These are phyloP conservation scores for Schizopora paradoxa DNA, from an alignment of 1,284 basidiomycete genomes.

Conservation along the genomic window DNA sequence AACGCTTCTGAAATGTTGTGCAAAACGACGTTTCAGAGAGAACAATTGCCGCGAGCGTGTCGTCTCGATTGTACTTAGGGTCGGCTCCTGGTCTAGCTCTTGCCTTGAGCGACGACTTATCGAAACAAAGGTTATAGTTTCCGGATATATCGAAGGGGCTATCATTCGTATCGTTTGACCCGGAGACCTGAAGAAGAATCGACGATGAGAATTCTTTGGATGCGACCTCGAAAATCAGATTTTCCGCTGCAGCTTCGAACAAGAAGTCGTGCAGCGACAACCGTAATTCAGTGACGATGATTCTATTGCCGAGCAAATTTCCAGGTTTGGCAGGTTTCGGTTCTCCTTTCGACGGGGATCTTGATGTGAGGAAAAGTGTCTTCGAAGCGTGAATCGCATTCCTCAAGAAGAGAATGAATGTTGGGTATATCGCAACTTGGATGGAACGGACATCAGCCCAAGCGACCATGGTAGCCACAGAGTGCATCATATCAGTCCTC, in stretches of 20 bases:
- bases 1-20: conserved; percentile 11
- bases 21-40: conserved; percentile 33
- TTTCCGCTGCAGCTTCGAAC: conserved; percentile 47
- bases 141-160: conserved; percentile 33
- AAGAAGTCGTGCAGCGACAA: conserved; percentile 8
- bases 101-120: conserved; percentile 50
- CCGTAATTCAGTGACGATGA: conserved; percentile 5
- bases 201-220: conserved; percentile 37
- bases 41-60: conserved; percentile 54
- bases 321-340: not conserved
- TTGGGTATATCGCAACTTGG: conserved; percentile 49
- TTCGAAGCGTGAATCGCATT: conserved; percentile 47
- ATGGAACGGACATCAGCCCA: conserved; percentile 24
- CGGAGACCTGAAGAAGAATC: conserved; percentile 26
- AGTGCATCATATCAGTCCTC: no score
- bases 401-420: conserved; percentile 58
- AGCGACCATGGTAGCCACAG: no score
- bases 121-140: conserved; percentile 44
- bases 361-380: conserved; percentile 14
- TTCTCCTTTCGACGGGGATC: not conserved
- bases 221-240: conserved; percentile 41
- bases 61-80: conserved; percentile 35
- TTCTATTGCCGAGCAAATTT: conserved; percentile 8
- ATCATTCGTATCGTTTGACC: conserved; percentile 27
- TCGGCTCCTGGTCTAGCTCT: conserved; percentile 41